These are phyloP conservation scores for Purpureocillium takamizusanense DNA, from an alignment of 2,329 filamentous ascomycete genomes.

Conservation along the genomic window DNA sequence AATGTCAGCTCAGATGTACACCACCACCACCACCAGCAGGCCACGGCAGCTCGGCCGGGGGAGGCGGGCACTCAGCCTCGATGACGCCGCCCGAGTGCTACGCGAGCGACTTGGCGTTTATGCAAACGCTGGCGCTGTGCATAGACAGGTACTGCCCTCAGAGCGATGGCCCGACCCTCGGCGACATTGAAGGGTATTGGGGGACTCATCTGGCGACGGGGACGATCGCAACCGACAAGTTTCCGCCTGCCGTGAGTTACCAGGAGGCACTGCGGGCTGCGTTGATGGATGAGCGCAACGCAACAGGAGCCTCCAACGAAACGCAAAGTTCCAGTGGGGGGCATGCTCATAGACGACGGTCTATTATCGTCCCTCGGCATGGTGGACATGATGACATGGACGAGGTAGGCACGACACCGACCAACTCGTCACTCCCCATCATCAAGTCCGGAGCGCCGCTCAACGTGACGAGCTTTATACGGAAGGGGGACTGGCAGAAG, in stretches of 20 bases:
- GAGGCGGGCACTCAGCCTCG: slow-evolving; percentile 1
- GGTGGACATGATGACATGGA: neutral
- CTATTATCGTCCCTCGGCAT: no score
- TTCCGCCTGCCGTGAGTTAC: slow-evolving; percentile 17
- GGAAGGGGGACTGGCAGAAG: slow-evolving; percentile 17
- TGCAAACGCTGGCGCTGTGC: slow-evolving; percentile 23
- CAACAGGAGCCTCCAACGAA: no score
- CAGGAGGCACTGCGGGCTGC: slow-evolving; percentile 15
- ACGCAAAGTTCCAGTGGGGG: no score
- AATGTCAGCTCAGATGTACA: slow-evolving; percentile 17
- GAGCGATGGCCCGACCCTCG: slow-evolving; percentile 10
- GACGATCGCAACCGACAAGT: slow-evolving; percentile 13
- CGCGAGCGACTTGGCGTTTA: slow-evolving; percentile 16
- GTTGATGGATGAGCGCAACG: slow-evolving; percentile 10
- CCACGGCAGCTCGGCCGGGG: slow-evolving; percentile 6
- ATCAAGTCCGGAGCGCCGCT: slow-evolving; percentile 15
- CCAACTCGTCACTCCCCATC: slow-evolving; percentile 12
- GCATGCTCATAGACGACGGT: no score
- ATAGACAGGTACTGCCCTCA: slow-evolving; percentile 20
- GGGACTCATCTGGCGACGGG: slow-evolving; percentile 17
- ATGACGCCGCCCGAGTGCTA: slow-evolving; percentile 18
- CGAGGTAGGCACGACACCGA: neutral
- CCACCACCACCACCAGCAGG: no score
- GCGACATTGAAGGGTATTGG: slow-evolving; percentile 17
- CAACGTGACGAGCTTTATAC: slow-evolving; percentile 22